Conservation (phyloP, 2,329 filamentous ascomycete species). For the Pestalotiopsis sp. region DNA sequence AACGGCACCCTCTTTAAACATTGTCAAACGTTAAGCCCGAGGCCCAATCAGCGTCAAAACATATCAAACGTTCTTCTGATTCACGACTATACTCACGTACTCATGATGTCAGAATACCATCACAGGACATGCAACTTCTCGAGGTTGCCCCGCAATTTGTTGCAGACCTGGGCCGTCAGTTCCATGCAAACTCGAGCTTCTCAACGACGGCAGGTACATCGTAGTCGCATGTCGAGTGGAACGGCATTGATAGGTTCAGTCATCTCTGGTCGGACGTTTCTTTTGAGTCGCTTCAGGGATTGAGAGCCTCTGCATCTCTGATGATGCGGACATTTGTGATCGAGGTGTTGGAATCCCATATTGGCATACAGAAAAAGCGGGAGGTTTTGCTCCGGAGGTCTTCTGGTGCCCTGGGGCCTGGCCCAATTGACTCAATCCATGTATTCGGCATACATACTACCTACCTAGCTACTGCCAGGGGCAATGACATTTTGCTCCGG, state of each 20-base stretch:
- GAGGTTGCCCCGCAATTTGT: neutral
- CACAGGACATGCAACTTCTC: neutral
- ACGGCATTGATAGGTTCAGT: neutral
- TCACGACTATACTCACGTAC: neutral
- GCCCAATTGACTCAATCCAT: neutral
- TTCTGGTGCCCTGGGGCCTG: neutral
- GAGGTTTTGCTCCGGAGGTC: neutral
- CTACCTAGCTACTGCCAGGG: neutral
- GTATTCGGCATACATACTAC: neutral
- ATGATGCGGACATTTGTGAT: constrained; percentile 2
- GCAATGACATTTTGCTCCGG: neutral
- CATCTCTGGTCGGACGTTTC: neutral
- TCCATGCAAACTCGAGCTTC: neutral
- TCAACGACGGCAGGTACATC: neutral
- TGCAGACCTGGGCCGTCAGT: neutral
- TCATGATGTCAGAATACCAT: constrained; percentile 5
- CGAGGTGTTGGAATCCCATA: neutral
- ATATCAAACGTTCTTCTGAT: neutral
- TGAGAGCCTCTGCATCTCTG: neutral
- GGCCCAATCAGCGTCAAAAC: neutral
- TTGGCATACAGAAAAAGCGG: neutral
- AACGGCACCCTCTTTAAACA: neutral
- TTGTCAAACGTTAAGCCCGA: neutral
- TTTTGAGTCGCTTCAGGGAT: neutral
- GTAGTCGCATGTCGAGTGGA: neutral